Percentiles rank a stretch among this genome's conserved stretches.
These are phyloP conservation scores for Phytophthora niederhauseri DNA, from an alignment of 352 stramenopile species.

Conservation along the genomic window DNA sequence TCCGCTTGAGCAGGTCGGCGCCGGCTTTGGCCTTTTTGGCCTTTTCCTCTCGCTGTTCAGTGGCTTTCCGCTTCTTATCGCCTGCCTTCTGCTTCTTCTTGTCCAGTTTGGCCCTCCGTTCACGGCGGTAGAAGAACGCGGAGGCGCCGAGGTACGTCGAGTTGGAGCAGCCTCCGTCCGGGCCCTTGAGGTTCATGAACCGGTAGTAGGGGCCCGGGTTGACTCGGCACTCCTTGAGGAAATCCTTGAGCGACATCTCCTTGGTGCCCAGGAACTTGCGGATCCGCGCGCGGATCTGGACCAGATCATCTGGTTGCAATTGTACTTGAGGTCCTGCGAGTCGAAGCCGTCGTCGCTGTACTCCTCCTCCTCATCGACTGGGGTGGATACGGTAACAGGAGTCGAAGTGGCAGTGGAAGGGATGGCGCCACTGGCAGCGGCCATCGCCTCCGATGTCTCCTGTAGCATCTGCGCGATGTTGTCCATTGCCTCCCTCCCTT, in stretches of 20 bases:
- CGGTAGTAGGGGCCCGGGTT: conserved; percentile 46
- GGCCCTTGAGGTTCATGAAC: conserved; percentile 52
- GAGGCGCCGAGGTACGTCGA: conserved; percentile 34
- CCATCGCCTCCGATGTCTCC: background rate
- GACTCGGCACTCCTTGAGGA: conserved; percentile 35
- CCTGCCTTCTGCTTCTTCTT: conserved; percentile 8
- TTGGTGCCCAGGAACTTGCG: conserved; percentile 35
- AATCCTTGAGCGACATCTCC: conserved; percentile 52
- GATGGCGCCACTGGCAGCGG: background rate
- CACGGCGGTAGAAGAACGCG: conserved; percentile 45
- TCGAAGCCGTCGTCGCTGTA: background rate
- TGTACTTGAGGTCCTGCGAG: background rate
- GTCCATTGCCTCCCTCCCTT: background rate
- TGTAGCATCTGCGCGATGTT: background rate
- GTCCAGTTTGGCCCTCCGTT: conserved; percentile 20
- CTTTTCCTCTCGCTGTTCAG: conserved; percentile 12
- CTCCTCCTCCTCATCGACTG: background rate
- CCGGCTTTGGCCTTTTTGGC: conserved; percentile 36
- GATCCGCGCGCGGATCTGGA: conserved; percentile 1
- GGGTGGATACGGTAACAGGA: background rate
- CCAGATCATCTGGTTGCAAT: conserved; percentile 2
- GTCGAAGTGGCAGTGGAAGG: background rate
- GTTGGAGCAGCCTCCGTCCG: conserved; percentile 36
- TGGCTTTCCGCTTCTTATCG: conserved; percentile 29
- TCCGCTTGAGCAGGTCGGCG: conserved; percentile 35